These are phyloP conservation scores for Picochlorum costavermella DNA, from an alignment of 139 green algal genomes.

Conservation along the genomic window DNA sequence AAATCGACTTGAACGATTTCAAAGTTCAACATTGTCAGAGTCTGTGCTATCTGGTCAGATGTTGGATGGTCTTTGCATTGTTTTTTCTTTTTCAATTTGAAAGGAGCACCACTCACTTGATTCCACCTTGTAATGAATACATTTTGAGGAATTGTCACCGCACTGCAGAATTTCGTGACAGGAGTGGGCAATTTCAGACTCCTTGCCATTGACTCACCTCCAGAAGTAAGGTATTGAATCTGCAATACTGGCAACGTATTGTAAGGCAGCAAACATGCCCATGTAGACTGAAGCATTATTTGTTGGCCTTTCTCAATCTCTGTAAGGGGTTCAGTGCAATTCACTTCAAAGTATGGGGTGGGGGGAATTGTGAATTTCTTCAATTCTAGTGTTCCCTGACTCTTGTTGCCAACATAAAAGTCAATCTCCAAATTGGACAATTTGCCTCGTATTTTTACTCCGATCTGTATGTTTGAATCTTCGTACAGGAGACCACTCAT, in stretches of 20 bases:
- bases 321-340: slow-evolving; percentile 32
- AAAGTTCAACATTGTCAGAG: slow-evolving; percentile 4
- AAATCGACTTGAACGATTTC: slow-evolving; percentile 16
- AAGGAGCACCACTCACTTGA: slow-evolving; percentile 37
- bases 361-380: slow-evolving; percentile 25
- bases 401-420: slow-evolving; percentile 92
- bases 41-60: not conserved
- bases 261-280: slow-evolving; percentile 38
- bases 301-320: slow-evolving; percentile 32
- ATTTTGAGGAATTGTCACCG: slow-evolving; percentile 42
- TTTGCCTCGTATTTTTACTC: slow-evolving; percentile 67
- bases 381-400: slow-evolving; percentile 23
- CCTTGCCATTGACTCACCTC: slow-evolving; percentile 3
- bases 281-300: slow-evolving; percentile 45
- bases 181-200: slow-evolving; percentile 51
- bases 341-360: slow-evolving; percentile 33
- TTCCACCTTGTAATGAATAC: slow-evolving; percentile 76
- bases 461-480: slow-evolving; percentile 84
- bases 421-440: slow-evolving; percentile 40
- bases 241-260: slow-evolving; percentile 37
- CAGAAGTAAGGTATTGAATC: slow-evolving; percentile 39
- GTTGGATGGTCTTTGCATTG: not conserved
- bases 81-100: slow-evolving; percentile 45
- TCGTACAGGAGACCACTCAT: slow-evolving; percentile 87
- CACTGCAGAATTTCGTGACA: slow-evolving; percentile 60